Base-by-base conservation (phyloP, 2,329 filamentous ascomycete genomes). In the Fusarium falciforme region DNA sequence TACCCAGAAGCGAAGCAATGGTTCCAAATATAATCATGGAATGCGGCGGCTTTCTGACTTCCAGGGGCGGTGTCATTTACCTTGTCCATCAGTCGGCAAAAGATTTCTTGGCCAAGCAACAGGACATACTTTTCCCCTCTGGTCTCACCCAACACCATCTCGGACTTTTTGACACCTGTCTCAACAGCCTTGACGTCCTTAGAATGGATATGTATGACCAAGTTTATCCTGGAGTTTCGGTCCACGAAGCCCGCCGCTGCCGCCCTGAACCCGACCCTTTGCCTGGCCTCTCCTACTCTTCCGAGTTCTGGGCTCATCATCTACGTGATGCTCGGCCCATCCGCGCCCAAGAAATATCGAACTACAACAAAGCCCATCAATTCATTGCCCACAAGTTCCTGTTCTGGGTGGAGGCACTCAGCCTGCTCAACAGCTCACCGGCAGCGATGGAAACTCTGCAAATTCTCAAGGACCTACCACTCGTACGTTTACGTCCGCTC, bases 261-360 rank as follows among this genome's bases (percentile, higher is more conserved):
- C n/a, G n/a, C 40, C 40, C 40, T 1, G 11, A 25, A 2, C 22
- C 7, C 8, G 42, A 47, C 3, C 44, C 22, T 27, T 49, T 49
- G 22, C 27, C 16, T 17, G 44, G 44, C 0, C 2, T 49, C 3
- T 8, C 25, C 44, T 49, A 49, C 44, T n/a, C 0, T 8, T 29
- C 22, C 44, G 0, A n/a, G 2, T 49, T 49, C 0, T 49, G 44
- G 44, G 44, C 44, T 2, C 25, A 49, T n/a, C 44, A 49, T n/a
- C 16, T 49, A 6, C 44, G 16, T 3, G 25, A 29, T n/a, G 4
- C 44, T 0, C 25, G 4, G 3, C 0, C 5, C 1, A 10, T 29
- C 8, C 17, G 0, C 1, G 3, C 0, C 3, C 16, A 49, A 10
- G 16, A 29, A 3, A 1, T 0, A 49, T 7, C 5, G 4, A 14